Evolutionary conservation across 768 basidiomycete species (phyloP), one percentile per base, ranked within the genome.

Genomic region (Coprinellus micaceus): DNA sequence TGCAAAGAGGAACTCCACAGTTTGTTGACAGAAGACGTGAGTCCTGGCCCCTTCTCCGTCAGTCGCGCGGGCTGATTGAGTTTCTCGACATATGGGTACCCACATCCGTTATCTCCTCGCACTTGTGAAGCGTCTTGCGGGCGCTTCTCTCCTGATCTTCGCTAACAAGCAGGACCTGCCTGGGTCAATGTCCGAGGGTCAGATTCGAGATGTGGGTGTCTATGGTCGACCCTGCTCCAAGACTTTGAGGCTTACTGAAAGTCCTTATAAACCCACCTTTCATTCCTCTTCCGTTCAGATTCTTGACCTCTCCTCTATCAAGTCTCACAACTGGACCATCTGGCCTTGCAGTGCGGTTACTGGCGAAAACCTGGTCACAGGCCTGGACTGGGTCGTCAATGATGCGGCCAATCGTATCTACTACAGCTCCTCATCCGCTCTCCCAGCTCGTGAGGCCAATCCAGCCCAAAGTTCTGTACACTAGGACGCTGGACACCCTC

Each of bases 91-190:
- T 51, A 37, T 29, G 15, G 47, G 44, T 62, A 54, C 44, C 46
- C 28, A 44, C 45, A 48, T 58, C 47, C 47, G 47, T 26, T 48
- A 48, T 48, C 47, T 48, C 47, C 47, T 48, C 47, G 47, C 47
- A 7, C 28, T 48, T 48, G 25, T 3, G 61, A 56, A 98, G 95
- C 82, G 97, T 66, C 74, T 98, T 57, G 86, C 93, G 50, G 96
- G 97, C n/a, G 97, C 97, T 41, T 95, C 94, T 12, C 80, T 98
- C 50, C 83, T 98, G 36, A 86, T 98, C 53, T 91, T 98, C 67
- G 97, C 97, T 26, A 99, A 99, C 74, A 99, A 99, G 72, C 95
- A 97, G 68, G 97, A 99, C 74, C 82, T 98, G 56, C 81, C 82
- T 56, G 91, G 93, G 48, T 89, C 94, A 0, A 84, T 98, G 85